Evolutionary conservation across 2,329 filamentous ascomycete species (phyloP).

Genomic region (Phoma herbarum): DNA sequence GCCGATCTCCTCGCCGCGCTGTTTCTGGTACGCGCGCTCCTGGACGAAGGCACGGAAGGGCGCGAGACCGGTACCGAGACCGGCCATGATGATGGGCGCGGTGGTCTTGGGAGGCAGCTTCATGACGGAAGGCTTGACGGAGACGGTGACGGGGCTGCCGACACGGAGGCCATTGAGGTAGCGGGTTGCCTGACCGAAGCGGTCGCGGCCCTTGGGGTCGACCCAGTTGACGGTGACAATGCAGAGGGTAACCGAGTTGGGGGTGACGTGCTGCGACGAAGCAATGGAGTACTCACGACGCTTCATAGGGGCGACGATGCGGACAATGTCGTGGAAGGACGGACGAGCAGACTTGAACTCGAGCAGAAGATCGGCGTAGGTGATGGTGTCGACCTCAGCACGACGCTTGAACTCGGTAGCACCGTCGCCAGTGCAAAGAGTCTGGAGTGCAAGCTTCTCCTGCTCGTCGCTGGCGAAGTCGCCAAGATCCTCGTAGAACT

Average conservation of each 20-base stretch:
- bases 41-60: constrained; percentile 99
- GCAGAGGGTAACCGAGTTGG: constrained; percentile 89
- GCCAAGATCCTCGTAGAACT: constrained; percentile 92
- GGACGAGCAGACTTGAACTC: constrained; percentile 92
- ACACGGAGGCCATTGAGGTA: constrained; percentile 81
- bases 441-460: constrained; percentile 81
- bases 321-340: constrained; percentile 84
- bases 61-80: constrained; percentile 95
- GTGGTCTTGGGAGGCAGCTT: constrained; percentile 90
- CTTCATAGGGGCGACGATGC: constrained; percentile 91
- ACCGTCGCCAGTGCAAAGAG: constrained; percentile 76
- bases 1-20: constrained; percentile 95
- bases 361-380: constrained; percentile 87
- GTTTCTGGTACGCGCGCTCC: constrained; percentile 96
- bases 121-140: constrained; percentile 98
- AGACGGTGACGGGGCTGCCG: constrained; percentile 84
- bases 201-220: constrained; percentile 84
- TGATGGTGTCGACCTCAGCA: constrained; percentile 88
- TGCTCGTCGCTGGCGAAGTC: constrained; percentile 84
- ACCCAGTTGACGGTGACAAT: constrained; percentile 98
- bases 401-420: constrained; percentile 91
- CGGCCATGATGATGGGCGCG: constrained; percentile 97
- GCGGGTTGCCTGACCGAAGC: constrained; percentile 90
- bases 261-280: constrained; percentile 93
- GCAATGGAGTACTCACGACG: constrained; percentile 99